These are phyloP conservation scores for Ampelocalamus luodianensis DNA, from an alignment of 176 grass and related monocot species.

Conservation along the genomic window DNA sequence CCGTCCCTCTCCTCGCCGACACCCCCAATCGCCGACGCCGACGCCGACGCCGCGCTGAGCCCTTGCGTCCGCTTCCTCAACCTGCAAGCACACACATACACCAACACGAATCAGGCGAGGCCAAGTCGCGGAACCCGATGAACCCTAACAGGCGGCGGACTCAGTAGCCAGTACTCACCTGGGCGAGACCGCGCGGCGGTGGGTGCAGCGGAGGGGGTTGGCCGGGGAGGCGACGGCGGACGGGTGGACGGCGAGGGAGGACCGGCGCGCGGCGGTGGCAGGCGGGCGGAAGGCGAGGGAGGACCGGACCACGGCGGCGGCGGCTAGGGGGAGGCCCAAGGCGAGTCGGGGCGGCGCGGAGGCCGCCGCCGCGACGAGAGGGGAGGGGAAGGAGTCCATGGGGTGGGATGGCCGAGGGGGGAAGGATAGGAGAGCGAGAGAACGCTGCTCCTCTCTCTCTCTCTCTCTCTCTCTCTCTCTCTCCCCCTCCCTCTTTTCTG, in stretches of 20 bases:
- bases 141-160: not conserved
- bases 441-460: not conserved
- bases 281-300: conserved; percentile 22
- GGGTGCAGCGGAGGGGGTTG: conserved; percentile 48
- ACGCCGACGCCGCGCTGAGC: not conserved
- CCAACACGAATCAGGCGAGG: conserved; percentile 30
- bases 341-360: conserved; percentile 45
- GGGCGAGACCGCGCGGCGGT: conserved; percentile 34
- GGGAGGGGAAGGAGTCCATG: conserved; percentile 54
- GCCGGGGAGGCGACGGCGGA: conserved; percentile 19
- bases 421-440: conserved; percentile 50
- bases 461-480: not conserved
- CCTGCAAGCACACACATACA: conserved; percentile 24
- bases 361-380: conserved; percentile 35
- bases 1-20: conserved; percentile 34
- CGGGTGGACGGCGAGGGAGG: conserved; percentile 15
- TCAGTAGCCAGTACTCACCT: not conserved
- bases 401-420: conserved; percentile 28
- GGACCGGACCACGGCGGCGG: conserved; percentile 32
- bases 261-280: not conserved
- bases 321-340: conserved; percentile 39
- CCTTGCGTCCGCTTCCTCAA: conserved; percentile 43
- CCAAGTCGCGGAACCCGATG: not conserved
- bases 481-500: not conserved
- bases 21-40: not conserved